Evolutionary conservation across 139 green algal species (phyloP).

Genomic region (Chlorella sp.): DNA sequence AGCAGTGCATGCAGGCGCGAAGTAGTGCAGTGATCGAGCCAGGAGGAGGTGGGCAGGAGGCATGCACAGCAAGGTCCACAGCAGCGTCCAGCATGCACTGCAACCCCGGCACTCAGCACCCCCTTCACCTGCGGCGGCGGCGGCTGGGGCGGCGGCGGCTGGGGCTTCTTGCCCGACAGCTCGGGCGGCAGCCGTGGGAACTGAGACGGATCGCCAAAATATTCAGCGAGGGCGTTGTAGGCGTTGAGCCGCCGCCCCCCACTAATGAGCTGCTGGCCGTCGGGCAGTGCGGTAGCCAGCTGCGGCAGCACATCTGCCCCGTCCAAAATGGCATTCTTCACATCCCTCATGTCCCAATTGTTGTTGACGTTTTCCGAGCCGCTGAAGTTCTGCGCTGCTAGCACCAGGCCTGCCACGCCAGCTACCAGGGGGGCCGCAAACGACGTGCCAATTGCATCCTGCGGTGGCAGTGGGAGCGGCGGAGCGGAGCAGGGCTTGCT

Average conservation of each 20-base stretch:
- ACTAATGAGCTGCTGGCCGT: not conserved
- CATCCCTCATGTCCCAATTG: not conserved
- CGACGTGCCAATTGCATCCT: not conserved
- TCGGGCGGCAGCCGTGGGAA: not conserved
- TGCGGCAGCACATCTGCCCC: not conserved
- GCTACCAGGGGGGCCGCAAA: not conserved
- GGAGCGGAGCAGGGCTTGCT: not conserved
- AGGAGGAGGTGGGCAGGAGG: too few relatives aligned
- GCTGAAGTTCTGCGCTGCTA: not conserved
- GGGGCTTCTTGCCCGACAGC: not conserved
- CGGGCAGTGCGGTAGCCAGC: not conserved
- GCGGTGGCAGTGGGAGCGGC: not conserved
- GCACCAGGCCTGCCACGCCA: constrained; percentile 14
- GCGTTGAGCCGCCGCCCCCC: constrained; percentile 16
- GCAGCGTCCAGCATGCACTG: too few relatives aligned
- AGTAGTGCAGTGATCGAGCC: too few relatives aligned
- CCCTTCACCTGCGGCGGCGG: not conserved
- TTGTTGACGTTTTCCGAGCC: not conserved
- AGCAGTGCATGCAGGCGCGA: not conserved
- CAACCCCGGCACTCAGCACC: too few relatives aligned
- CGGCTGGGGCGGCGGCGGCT: not conserved
- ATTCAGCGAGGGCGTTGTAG: constrained; percentile 11
- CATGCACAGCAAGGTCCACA: too few relatives aligned
- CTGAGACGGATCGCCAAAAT: not conserved
- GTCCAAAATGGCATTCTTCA: not conserved